Conservation (phyloP, 495 filamentous ascomycete genomes). For the Daldinia caldariorum region DNA sequence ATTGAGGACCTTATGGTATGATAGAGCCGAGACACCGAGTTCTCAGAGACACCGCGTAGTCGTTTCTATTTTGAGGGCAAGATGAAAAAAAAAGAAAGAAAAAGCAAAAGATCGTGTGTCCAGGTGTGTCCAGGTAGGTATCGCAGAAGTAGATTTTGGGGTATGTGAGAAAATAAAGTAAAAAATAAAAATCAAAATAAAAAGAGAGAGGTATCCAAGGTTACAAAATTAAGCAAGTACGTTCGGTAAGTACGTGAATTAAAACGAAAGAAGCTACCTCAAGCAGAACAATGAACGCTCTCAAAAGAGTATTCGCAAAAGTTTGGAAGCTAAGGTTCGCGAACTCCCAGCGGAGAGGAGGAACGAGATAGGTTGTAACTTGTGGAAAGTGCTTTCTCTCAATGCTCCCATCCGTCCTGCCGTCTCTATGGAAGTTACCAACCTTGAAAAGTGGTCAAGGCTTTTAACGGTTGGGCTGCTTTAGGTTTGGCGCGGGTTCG, state of each 20-base stretch:
- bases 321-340: slow-evolving; percentile 33
- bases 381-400: slow-evolving; percentile 22
- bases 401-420: slow-evolving; percentile 4
- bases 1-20: slow-evolving; percentile 15
- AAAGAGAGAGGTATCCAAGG: slow-evolving; percentile 4
- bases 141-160: background rate
- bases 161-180: background rate
- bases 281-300: slow-evolving; percentile 37
- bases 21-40: slow-evolving; percentile 36
- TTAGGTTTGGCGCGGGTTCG: slow-evolving; percentile 26
- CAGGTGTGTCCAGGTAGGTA: too few species aligned
- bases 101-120: slow-evolving; percentile 28
- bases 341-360: slow-evolving; percentile 29
- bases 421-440: slow-evolving; percentile 7
- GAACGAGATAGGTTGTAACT: slow-evolving; percentile 13
- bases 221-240: slow-evolving; percentile 23
- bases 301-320: slow-evolving; percentile 37
- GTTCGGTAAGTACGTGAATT: slow-evolving; percentile 10
- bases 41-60: slow-evolving; percentile 29
- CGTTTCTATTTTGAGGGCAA: slow-evolving; percentile 24
- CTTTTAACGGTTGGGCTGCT: slow-evolving; percentile 33
- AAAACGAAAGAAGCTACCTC: slow-evolving; percentile 27
- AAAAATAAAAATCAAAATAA: too few species aligned
- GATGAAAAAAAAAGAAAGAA: slow-evolving; percentile 12
- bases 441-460: slow-evolving; percentile 28